Percentiles rank a stretch among this genome's conserved stretches.
phyloP scores from a whole-genome alignment of 371 early-diverging fungal species.

The Rhizopus microsporus region DNA sequence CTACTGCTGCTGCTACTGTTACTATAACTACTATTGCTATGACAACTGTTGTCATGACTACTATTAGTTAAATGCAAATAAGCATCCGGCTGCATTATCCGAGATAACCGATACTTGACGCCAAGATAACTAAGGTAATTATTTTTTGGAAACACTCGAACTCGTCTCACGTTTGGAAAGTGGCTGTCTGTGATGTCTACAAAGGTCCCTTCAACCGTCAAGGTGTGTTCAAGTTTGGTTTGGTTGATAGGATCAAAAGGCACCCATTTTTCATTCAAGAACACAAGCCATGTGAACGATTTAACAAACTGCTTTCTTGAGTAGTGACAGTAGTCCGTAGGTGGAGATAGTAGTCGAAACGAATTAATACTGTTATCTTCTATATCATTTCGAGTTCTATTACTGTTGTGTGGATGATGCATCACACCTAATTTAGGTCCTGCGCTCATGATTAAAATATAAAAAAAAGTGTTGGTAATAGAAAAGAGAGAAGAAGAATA shows the following conservation, averaged over 20 bases:
- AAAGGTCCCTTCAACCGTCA: conserved; percentile 39
- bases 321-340: conserved; percentile 1
- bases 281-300: conserved; percentile 39
- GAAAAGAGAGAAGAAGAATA: conserved; percentile 11
- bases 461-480: background rate
- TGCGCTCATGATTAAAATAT: conserved; percentile 15
- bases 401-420: conserved; percentile 5
- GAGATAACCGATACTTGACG: conserved; percentile 38
- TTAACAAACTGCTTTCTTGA: background rate
- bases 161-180: conserved; percentile 36
- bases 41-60: conserved; percentile 15
- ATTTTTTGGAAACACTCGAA: conserved; percentile 37
- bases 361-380: background rate
- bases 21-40: conserved; percentile 1
- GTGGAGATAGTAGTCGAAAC: background rate
- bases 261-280: conserved; percentile 37
- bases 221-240: conserved; percentile 36
- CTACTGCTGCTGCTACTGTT: background rate
- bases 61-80: conserved; percentile 33
- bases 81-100: conserved; percentile 44
- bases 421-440: conserved; percentile 16
- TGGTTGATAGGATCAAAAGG: conserved; percentile 39
- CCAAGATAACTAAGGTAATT: conserved; percentile 43
- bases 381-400: background rate
- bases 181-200: conserved; percentile 36